Evolutionary conservation across 495 filamentous ascomycete genomes (phyloP), one percentile per base, ranked within the genome.

Genomic region (Alectoria sarmentosa): DNA sequence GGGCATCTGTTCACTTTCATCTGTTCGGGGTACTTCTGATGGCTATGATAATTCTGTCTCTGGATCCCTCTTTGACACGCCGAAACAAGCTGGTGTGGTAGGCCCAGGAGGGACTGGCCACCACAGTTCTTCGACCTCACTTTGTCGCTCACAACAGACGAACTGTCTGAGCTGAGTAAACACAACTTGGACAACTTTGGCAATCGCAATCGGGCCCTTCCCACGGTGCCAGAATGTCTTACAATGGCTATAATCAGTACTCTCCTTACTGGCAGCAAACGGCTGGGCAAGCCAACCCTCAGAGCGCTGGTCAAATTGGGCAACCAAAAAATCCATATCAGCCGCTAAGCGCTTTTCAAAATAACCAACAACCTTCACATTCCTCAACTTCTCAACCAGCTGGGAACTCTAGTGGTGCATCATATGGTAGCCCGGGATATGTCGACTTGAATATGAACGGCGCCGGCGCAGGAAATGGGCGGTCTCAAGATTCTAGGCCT

Each of bases 201-300:
- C n/a, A n/a, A n/a, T n/a, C n/a, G n/a, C n/a, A n/a, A n/a, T n/a
- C n/a, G n/a, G n/a, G n/a, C n/a, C n/a, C n/a, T n/a, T n/a, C n/a
- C n/a, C n/a, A n/a, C n/a, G n/a, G n/a, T n/a, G n/a, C n/a, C 37
- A 42, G 46, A 21, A 70, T 67, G 64, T 65, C 60, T 38, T 63
- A 61, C 23, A 64, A 58, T 48, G 34, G 28, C 48, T 68, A 63
- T 57, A 63, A 38, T 38, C 63, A 66, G 1, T 65, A 61, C 44
- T 66, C 66, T 1, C 66, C 60, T 23, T 67, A 69, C 41, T 64
- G 30, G 61, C 67, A 66, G 41, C 64, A 56, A 21, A 56, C n/a
- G 0, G 23, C 55, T 44, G 52, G 54, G 26, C 52, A 54, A 28
- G 36, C 39, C 21, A 58, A 46, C 41, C 37, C 36, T 57, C 61